Conservation (phyloP, 179 eudicot genomes). For the Drosera spatulata region DNA sequence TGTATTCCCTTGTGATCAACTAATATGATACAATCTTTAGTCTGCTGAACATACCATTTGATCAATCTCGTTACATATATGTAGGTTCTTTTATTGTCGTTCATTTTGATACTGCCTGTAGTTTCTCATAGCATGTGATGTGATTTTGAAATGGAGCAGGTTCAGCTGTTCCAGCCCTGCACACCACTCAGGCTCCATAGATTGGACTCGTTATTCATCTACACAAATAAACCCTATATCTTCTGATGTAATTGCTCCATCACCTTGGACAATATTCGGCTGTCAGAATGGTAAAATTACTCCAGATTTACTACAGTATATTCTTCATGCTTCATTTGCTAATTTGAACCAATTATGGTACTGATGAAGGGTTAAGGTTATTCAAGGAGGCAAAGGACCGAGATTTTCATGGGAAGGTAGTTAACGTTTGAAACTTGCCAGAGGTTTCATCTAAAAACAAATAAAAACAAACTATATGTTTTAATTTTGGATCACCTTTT, state of each 20-base stretch:
- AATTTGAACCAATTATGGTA: background rate
- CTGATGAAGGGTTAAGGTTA: slow-evolving; percentile 44
- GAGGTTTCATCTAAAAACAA: background rate
- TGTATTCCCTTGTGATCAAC: no score
- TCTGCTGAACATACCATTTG: no score
- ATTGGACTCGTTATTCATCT: slow-evolving; percentile 27
- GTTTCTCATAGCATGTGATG: background rate
- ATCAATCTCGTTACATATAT: background rate
- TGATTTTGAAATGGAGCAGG: slow-evolving; percentile 16
- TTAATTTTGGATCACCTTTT: slow-evolving; percentile 3
- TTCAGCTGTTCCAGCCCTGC: slow-evolving; percentile 32
- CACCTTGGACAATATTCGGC: slow-evolving; percentile 70
- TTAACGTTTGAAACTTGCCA: background rate
- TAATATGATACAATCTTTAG: no score
- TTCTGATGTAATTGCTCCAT: slow-evolving; percentile 65
- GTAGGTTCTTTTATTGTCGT: background rate
- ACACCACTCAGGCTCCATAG: slow-evolving; percentile 23
- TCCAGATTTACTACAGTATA: background rate
- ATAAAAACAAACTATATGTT: background rate
- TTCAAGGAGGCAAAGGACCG: slow-evolving; percentile 56
- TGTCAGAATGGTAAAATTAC: slow-evolving; percentile 48
- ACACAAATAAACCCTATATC: slow-evolving; percentile 44
- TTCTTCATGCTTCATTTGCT: background rate
- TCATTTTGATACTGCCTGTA: background rate
- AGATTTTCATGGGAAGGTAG: slow-evolving; percentile 22